Evolutionary conservation across 345 rosid species (phyloP).

Genomic region (Populus davidiana): DNA sequence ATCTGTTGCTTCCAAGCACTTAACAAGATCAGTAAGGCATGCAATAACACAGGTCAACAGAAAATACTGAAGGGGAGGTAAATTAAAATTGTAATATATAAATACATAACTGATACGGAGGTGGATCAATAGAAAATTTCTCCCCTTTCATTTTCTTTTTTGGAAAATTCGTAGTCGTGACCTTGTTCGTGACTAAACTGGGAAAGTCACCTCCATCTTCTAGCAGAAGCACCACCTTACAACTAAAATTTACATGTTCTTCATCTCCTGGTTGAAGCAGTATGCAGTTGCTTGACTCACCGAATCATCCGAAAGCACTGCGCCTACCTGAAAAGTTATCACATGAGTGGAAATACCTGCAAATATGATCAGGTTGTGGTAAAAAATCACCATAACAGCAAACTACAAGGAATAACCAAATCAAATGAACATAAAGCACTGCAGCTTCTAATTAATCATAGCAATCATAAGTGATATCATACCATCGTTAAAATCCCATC

Average conservation of each 20-base stretch:
- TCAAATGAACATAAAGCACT: background rate
- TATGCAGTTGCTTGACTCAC: slow-evolving; percentile 29
- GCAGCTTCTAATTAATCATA: background rate
- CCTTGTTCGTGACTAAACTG: background rate
- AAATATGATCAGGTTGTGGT: background rate
- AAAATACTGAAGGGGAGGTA: no score
- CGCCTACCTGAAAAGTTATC: slow-evolving; percentile 40
- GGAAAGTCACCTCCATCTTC: background rate
- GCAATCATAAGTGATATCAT: background rate
- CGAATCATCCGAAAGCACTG: slow-evolving; percentile 24
- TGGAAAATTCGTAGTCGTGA: background rate
- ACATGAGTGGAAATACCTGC: slow-evolving; percentile 33
- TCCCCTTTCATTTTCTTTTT: background rate
- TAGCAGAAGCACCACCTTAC: background rate
- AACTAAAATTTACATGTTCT: background rate
- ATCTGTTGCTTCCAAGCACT: background rate
- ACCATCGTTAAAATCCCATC: slow-evolving; percentile 39
- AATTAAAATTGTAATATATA: no score
- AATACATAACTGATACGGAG: background rate
- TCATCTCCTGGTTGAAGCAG: slow-evolving; percentile 22
- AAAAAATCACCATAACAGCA: no score
- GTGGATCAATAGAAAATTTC: background rate
- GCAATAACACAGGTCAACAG: no score
- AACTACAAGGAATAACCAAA: background rate
- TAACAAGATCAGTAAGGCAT: no score